phyloP scores from a whole-genome alignment of 495 filamentous ascomycete genomes.

The Xylaria curta region DNA sequence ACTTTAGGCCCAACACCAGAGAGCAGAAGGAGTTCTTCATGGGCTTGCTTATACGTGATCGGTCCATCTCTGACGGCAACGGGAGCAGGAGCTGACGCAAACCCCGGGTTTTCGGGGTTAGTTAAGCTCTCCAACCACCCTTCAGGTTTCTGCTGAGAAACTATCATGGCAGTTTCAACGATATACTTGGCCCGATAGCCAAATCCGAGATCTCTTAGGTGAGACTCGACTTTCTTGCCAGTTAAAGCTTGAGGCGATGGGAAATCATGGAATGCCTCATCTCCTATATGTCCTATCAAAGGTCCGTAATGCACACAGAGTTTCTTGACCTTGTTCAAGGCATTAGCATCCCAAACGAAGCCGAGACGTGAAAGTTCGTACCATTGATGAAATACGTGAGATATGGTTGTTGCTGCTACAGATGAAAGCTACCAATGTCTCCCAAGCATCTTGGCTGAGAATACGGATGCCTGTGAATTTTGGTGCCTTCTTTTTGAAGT shows the following conservation, averaged over 20 bases:
- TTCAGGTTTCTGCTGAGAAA: conserved; percentile 66
- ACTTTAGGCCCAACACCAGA: conserved; percentile 96
- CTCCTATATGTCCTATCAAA: conserved; percentile 72
- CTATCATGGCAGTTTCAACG: conserved; percentile 77
- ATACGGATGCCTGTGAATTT: conserved; percentile 94
- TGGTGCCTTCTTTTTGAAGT: conserved; percentile 87
- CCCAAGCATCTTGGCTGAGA: conserved; percentile 94
- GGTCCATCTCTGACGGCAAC: conserved; percentile 12
- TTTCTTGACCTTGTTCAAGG: conserved; percentile 71
- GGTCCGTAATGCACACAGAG: conserved; percentile 86
- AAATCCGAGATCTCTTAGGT: conserved; percentile 85
- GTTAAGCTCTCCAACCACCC: conserved; percentile 78
- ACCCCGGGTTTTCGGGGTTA: conserved; percentile 74
- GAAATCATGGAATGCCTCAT: conserved; percentile 83
- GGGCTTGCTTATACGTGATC: conserved; percentile 73
- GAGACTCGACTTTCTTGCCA: conserved; percentile 70
- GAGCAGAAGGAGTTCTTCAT: conserved; percentile 77
- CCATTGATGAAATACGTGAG: conserved; percentile 91
- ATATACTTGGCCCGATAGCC: conserved; percentile 95
- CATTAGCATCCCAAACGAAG: conserved; percentile 1
- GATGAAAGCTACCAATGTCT: conserved; percentile 91
- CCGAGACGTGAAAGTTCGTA: conserved; percentile 30
- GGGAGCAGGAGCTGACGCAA: conserved; percentile 31
- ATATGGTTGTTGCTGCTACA: conserved; percentile 99
- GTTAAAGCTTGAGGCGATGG: conserved; percentile 75